Evolutionary conservation across 495 filamentous ascomycete species (phyloP).

Genomic region (Lophium mytilinum): DNA sequence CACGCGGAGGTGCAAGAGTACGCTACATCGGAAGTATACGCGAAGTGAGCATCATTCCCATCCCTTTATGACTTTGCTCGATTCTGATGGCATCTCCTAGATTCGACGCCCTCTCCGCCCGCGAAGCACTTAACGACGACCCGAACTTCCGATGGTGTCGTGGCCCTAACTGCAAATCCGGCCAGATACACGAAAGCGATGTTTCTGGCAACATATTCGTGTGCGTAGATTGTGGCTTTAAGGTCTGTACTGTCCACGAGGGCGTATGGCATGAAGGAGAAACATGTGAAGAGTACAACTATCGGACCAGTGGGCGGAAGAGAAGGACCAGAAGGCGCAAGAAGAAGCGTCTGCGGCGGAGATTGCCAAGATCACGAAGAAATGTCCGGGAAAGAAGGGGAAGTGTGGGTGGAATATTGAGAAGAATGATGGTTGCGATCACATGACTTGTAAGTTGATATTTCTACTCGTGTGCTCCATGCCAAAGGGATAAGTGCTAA

Average conservation of each 20-base stretch:
- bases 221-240: slow-evolving; percentile 34
- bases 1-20: slow-evolving; percentile 16
- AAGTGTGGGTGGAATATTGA: slow-evolving; percentile 28
- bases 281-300: slow-evolving; percentile 36
- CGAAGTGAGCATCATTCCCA: slow-evolving; percentile 1
- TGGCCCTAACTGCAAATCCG: slow-evolving; percentile 28
- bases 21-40: slow-evolving; percentile 10
- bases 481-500: not conserved
- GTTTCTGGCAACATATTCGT: slow-evolving; percentile 25
- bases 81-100: slow-evolving; percentile 1
- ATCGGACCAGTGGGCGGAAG: slow-evolving; percentile 21
- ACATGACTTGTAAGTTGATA: slow-evolving; percentile 25
- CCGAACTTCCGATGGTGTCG: slow-evolving; percentile 38
- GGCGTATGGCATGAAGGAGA: slow-evolving; percentile 34
- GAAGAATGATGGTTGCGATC: slow-evolving; percentile 31
- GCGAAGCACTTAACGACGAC: slow-evolving; percentile 24
- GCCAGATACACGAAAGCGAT: slow-evolving; percentile 31
- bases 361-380: slow-evolving; percentile 25
- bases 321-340: slow-evolving; percentile 19
- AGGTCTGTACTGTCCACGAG: slow-evolving; percentile 34
- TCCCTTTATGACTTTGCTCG: not conserved
- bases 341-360: slow-evolving; percentile 19
- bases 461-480: not conserved
- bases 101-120: slow-evolving; percentile 25
- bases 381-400: slow-evolving; percentile 22